Conservation (phyloP, 305 asterid genomes). For the Caryopteris hybrid region DNA sequence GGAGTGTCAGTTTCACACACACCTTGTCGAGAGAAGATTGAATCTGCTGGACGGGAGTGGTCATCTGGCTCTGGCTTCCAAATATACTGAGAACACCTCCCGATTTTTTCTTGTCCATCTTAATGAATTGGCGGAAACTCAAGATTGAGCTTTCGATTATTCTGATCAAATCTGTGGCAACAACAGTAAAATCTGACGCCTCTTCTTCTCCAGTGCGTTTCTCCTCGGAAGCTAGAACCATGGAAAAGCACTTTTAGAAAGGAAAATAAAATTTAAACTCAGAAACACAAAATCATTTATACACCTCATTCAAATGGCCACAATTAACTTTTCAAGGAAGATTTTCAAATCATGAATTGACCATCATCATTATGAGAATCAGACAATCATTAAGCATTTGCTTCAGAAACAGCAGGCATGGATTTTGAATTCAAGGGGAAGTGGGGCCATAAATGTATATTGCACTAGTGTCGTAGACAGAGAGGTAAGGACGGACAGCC, state of each 20-base stretch:
- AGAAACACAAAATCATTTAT: neutral
- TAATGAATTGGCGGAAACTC: slow-evolving; percentile 64
- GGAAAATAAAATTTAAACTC: no score
- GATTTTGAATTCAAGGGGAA: neutral
- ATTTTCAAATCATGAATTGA: neutral
- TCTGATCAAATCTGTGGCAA: slow-evolving; percentile 52
- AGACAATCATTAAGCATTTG: neutral
- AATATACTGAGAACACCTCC: slow-evolving; percentile 45
- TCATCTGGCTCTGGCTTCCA: slow-evolving; percentile 61
- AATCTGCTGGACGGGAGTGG: slow-evolving; percentile 69
- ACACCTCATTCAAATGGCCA: neutral
- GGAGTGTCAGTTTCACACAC: no score
- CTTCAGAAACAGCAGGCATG: neutral
- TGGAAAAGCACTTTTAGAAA: neutral
- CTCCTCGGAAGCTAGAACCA: slow-evolving; percentile 54
- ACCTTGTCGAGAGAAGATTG: slow-evolving; percentile 83
- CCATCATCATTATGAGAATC: neutral
- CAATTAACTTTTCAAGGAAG: neutral
- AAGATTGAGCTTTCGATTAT: slow-evolving; percentile 71
- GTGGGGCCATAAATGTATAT: no score
- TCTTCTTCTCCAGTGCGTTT: slow-evolving; percentile 44
- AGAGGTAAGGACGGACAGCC: neutral
- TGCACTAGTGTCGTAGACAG: neutral
- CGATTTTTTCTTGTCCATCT: slow-evolving; percentile 71
- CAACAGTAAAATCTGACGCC: slow-evolving; percentile 39